Evolutionary conservation across 2,329 filamentous ascomycete species (phyloP), one percentile per base, ranked within the genome.

Genomic region (Hirsutella rhossiliensis): DNA sequence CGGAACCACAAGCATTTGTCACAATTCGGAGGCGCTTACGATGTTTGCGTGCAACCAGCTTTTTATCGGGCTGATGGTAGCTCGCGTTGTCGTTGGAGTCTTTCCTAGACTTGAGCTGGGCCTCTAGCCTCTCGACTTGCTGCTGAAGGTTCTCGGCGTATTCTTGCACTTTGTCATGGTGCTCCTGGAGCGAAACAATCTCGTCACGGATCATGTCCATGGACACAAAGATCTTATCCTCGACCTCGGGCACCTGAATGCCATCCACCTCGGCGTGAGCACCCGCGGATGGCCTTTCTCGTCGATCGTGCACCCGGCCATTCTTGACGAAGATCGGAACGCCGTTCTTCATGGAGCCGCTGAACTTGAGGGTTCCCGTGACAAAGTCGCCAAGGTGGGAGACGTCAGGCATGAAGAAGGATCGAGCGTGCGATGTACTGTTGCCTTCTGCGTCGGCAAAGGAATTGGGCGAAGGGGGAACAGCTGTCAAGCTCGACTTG

Each of bases 121-220:
- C 55, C 48, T 75, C 70, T 7, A 77, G 65, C 20, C 61, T 62
- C 47, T 70, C 63, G 13, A 77, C 67, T 50, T 77, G 70, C 20
- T 67, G 60, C 50, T 76, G 71, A 7, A 77, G 63, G 43, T 66
- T 67, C 50, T 72, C 66, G 11, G 74, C 73, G 53, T 76, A 73
- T 41, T 68, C 67, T 42, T 76, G 70, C 11, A 77, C 65, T 49
- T 73, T 65, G 41, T 75, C 72, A 46, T 77, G 71, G 48, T 76
- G 73, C 36, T 75, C 71, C 46, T 75, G 72, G 34, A 78, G 63
- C 46, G 69, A 70, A 42, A 72, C 57, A 38, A 76, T 73, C 54
- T 78, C 73, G 37, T 75, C 69, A 34, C 73, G 71, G 61, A 78
- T 75, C 69, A 76, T 76, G 70, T 77, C 74, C 65, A 77, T 67